Evolutionary conservation across 345 rosid species (phyloP), one percentile per base, ranked within the genome.

Genomic region (Theobroma cacao): DNA sequence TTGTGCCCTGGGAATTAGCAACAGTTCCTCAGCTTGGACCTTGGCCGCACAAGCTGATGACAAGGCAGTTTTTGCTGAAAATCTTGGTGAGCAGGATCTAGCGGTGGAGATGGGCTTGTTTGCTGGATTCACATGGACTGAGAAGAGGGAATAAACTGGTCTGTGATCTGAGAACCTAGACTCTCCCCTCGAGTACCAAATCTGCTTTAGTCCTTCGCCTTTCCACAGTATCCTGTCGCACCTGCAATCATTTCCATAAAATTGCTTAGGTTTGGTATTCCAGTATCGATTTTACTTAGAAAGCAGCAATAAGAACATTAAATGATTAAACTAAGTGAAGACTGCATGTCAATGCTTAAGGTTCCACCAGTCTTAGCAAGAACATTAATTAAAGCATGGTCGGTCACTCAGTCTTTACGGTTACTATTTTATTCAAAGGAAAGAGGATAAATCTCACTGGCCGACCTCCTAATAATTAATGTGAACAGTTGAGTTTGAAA

Each of bases 141-240:
- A 89, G 80, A 95, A 95, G 22, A 92, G 71, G 6, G 98, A 93
- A 45, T 83, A 88, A 75, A 95, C 99, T n/a, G 99, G 98, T 75
- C 98, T 80, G 71, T 95, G 99, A 85, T 95, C 99, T 20, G 99
- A 95, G 85, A 95, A 95, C 85, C 81, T 91, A 13, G 97, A 95
- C 86, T 93, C 98, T 68, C 98, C 97, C 78, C 99, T 87, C 33
- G 75, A 52, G 33, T 95, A 95, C 87, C 89, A 83, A 60, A 91
- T 64, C 66, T 95, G 99, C 78, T 89, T 88, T 76, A 95, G 63
- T 28, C 93, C 98, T 20, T 91, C 94, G 24, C 99, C 99, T 89
- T 80, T 92, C 98, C 98, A 95, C 80, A 93, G 45, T 81, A 95
- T 92, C 56, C 99, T 74, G 83, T 95, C 99, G 48, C 99, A 95